Base-by-base conservation (phyloP, 495 filamentous ascomycete genomes). In the Penicillium diatomitis region DNA sequence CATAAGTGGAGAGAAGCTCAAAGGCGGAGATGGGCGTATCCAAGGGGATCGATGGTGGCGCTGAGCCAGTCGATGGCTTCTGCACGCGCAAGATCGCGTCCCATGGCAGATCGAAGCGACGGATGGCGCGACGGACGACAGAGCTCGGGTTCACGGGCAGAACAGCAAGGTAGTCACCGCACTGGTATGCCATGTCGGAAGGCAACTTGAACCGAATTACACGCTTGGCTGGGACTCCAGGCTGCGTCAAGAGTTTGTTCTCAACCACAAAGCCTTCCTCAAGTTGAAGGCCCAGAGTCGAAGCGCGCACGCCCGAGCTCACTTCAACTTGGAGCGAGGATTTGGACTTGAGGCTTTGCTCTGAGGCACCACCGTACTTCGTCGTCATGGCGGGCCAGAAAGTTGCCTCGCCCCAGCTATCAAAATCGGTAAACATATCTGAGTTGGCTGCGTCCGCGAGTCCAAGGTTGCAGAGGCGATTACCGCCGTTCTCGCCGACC, bases 81-180 rank as follows among this genome's bases (percentile, higher is more conserved):
- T 68, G 67, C 50, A 80, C 67, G 11, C 60, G 68, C 5, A 81
- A 57, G 11, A 68, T 62, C 0, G 80, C 71, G 57, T 88, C 85
- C 76, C 78, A 82, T 0, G 82, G 71, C 0, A 90, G 69, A 3
- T 75, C 61, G 51, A 77, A 81, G 38, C 71, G 69, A 29, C 64
- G 64, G 49, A 81, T 68, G 6, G 68, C 73, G n/a, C 81, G 69
- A 28, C 69, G 65, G 32, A 88, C 73, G 9, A 65, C 79, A 32
- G 73, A 67, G 47, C 67, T 68, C 4, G 81, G 78, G 56, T 89
- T 90, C 10, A 86, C 67, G 0, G 87, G 86, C 2, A 88, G 66
- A 7, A 89, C 72, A 2, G 85, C 82, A 1, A 91, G 75, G 57
- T 91, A 89, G 54, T 91, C 87, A 37, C 87, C 86, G 11, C 81